Conservation (phyloP, 1,284 basidiomycete species). For the Puccinia hordei region DNA sequence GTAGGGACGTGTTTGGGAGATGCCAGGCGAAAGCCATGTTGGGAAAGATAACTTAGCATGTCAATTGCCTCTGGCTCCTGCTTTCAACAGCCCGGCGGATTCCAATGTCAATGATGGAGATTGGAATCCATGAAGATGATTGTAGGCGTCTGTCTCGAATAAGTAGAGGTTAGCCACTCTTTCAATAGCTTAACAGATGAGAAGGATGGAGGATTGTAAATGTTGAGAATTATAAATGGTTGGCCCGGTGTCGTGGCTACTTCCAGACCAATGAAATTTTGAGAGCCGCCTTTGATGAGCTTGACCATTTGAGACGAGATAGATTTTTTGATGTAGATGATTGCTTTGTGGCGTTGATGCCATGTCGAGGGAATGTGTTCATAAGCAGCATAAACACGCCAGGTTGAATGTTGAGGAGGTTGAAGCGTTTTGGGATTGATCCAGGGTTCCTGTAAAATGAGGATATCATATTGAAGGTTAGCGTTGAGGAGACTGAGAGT, state of each 20-base stretch:
- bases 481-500: not conserved
- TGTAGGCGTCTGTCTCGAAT: not conserved
- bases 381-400: not conserved
- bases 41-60: not conserved
- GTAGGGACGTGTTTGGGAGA: slow-evolving; percentile 18
- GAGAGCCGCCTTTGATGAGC: not conserved
- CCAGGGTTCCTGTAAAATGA: not conserved
- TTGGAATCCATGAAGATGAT: slow-evolving; percentile 13
- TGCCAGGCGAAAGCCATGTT: not conserved
- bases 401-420: not conserved
- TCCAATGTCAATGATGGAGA: slow-evolving; percentile 13
- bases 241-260: not conserved
- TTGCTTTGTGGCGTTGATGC: not conserved
- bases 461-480: not conserved
- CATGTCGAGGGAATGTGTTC: not conserved
- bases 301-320: not conserved
- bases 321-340: not conserved
- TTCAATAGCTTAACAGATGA: not conserved
- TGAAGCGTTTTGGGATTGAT: too few relatives aligned
- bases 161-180: not conserved
- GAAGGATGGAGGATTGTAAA: slow-evolving; percentile 21
- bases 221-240: not conserved
- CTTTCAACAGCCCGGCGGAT: not conserved
- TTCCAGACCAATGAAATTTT: not conserved
- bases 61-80: not conserved